Base-by-base conservation (phyloP, 176 grass and related monocot species). In the Cymbopogon citratus region DNA sequence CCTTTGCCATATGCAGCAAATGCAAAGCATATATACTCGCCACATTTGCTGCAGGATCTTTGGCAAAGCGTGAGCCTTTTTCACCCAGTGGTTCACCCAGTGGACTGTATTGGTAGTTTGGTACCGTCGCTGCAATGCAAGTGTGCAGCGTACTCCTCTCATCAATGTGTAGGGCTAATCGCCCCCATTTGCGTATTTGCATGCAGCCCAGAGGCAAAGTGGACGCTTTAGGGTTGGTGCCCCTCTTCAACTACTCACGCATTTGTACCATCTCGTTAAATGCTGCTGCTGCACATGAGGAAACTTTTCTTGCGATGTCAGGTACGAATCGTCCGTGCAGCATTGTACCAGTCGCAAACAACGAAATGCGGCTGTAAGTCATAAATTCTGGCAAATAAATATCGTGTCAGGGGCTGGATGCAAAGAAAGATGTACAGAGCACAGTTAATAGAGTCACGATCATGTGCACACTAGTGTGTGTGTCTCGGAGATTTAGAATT, bases 221-320 rank as follows among this genome's bases (percentile, higher is more conserved):
- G 71, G 87, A 81, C 26, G 62, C 48, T 60, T 59, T 87, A 69
- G 71, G 48, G 49, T 85, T 75, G 70, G 77, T 81, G 65, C 71
- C 63, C 40, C 77, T 33, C 73, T 46, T 23, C 75, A 89, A 63
- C 79, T 71, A 82, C 72, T 82, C 82, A 77, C 74, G 82, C 82
- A 41, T 19, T 71, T 76, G 77, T 81, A 81, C 82, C 82, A 19
- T 75, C 74, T 44, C 40, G 77, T 89, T 89, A 85, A 85, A 89
- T 85, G 82, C 54, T 81, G 77, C 82, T 85, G 82, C 54, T 85
- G 82, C 87, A 76, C 64, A 89, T 85, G 77, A 85, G 77, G 29
- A 66, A 45, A 46, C 62, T 66, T 76, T 75, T 62, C 62, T 49
- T 71, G 77, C 71, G 9, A 81, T 81, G 77, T 44, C 87, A 81